Conservation (phyloP, 129 eudicot species). For the Helichrysum umbraculigerum region DNA sequence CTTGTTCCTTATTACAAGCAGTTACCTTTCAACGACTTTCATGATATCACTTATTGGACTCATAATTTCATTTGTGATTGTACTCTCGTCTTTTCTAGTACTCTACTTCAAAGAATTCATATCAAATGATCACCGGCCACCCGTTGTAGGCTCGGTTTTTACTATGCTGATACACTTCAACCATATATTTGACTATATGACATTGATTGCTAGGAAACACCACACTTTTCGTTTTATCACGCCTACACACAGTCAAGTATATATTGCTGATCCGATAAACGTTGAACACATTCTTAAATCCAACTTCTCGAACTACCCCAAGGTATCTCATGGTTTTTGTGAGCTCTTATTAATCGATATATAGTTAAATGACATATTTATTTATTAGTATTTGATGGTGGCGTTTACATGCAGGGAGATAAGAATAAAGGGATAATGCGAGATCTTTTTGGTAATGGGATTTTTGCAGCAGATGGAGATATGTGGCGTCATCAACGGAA, state of each 20-base stretch:
- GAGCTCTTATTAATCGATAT: background rate
- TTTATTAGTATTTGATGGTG: background rate
- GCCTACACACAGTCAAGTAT: background rate
- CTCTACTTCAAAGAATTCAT: background rate
- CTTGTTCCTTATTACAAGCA: background rate
- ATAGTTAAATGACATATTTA: background rate
- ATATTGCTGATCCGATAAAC: slow-evolving; percentile 3
- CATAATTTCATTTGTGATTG: background rate
- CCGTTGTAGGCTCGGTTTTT: background rate
- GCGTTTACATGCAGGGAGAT: background rate
- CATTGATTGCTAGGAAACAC: background rate
- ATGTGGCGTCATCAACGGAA: background rate
- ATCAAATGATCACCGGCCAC: background rate
- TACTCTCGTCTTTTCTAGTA: background rate
- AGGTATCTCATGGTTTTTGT: background rate
- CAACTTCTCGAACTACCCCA: background rate
- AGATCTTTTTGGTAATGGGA: background rate
- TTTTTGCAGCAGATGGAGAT: background rate
- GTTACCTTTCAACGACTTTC: background rate
- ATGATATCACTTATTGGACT: background rate
- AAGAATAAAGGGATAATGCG: background rate
- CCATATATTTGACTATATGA: background rate
- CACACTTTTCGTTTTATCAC: slow-evolving; percentile 3
- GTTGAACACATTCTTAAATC: slow-evolving; percentile 11
- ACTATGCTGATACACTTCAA: background rate